phyloP scores from a whole-genome alignment of 2,329 filamentous ascomycete genomes.

The Karstenula rhodostoma region DNA sequence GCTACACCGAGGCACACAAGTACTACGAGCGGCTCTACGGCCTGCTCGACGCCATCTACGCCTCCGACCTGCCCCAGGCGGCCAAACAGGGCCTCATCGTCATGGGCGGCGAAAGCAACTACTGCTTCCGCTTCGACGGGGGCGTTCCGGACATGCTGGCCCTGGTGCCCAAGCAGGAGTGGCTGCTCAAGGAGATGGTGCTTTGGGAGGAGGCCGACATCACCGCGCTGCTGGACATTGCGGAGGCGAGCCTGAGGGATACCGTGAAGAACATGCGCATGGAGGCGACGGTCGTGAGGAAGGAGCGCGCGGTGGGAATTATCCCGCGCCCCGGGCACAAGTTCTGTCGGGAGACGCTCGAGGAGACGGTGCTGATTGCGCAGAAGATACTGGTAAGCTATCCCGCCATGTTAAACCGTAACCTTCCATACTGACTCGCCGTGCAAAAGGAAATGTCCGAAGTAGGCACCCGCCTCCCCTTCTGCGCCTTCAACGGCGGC shows the following conservation, averaged over 20 bases:
- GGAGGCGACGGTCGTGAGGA: slow-evolving; percentile 81
- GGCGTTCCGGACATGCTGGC: slow-evolving; percentile 71
- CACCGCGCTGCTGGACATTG: slow-evolving; percentile 81
- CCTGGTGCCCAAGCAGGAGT: slow-evolving; percentile 69
- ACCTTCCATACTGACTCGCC: slow-evolving; percentile 19
- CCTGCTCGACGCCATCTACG: slow-evolving; percentile 79
- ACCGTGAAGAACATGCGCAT: slow-evolving; percentile 82
- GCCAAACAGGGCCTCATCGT: slow-evolving; percentile 85
- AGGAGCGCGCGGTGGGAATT: slow-evolving; percentile 74
- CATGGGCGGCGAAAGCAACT: slow-evolving; percentile 96
- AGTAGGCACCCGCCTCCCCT: slow-evolving; percentile 76
- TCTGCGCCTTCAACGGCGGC: slow-evolving; percentile 97
- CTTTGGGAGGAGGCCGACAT: slow-evolving; percentile 82
- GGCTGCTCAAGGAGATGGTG: slow-evolving; percentile 81
- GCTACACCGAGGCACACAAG: slow-evolving; percentile 84
- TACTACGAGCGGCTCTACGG: slow-evolving; percentile 91
- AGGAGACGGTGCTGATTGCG: slow-evolving; percentile 93
- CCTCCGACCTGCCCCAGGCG: slow-evolving; percentile 67
- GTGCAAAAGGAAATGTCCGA: slow-evolving; percentile 70
- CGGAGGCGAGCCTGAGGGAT: slow-evolving; percentile 82
- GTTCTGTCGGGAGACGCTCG: slow-evolving; percentile 86
- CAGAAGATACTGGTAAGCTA: slow-evolving; percentile 76
- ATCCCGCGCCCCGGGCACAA: slow-evolving; percentile 66
- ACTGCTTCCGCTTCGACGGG: slow-evolving; percentile 82
- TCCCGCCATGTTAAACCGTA: too few relatives aligned